Base-by-base conservation (phyloP, 805 yeast genomes). In the Wickerhamiella bombiphila region DNA sequence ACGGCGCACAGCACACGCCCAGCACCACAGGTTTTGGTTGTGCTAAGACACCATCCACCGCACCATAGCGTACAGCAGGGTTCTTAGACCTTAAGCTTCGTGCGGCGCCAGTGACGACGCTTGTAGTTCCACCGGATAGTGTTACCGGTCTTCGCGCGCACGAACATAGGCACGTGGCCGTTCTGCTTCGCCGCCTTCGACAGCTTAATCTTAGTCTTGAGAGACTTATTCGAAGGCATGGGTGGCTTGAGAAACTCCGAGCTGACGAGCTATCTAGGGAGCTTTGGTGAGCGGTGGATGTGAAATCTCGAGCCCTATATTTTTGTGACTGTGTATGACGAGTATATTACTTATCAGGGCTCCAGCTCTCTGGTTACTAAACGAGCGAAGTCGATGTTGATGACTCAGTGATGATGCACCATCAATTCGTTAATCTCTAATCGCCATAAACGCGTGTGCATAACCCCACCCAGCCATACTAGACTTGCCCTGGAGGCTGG, bases 21-120 rank as follows among this genome's bases (percentile, higher is more conserved):
- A n/a, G n/a, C n/a, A n/a, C n/a, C n/a, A n/a, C n/a, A n/a, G n/a
- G n/a, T n/a, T n/a, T n/a, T n/a, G n/a, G n/a, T n/a, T n/a, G n/a
- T n/a, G n/a, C n/a, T n/a, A n/a, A n/a, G n/a, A 22, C 13, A 22
- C 26, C 8, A 22, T 22, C 26, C 13, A 22, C 26, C 11, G n/a
- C 30, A 28, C 30, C 30, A 28, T 14, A 17, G 30, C 30, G 30
- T n/a, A 17, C 13, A n/a, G 6, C 33, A 28, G 26, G 37, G 24
- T 22, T 60, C 65, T 81, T 86, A 88, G 76, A 88, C 68, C 77
- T 76, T 74, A 72, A 88, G 76, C 93, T 88, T 88, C 63, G 96
- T 88, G 80, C 97, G 82, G 81, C 95, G 88, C 98, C 98, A 88
- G 91, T 91, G 94, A 78, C 97, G 80, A 82, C 97, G 85, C 85